Evolutionary conservation across 2,329 filamentous ascomycete genomes (phyloP), one percentile per base, ranked within the genome.

Genomic region (Sporothrix schenckii): DNA sequence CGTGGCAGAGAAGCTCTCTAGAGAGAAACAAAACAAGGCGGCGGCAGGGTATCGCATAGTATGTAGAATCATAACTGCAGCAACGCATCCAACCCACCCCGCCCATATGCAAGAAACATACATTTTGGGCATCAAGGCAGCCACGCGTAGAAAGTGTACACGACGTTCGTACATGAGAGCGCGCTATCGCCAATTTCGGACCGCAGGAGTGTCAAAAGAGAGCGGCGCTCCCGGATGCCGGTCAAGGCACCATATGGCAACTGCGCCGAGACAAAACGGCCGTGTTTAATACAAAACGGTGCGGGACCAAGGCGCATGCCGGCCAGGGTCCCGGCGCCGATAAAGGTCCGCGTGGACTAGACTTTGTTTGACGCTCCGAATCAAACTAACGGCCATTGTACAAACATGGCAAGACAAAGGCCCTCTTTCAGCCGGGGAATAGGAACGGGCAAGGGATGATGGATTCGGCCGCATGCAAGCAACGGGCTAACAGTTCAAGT

Each of bases 71-170:
- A 30, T 63, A 3, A 13, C n/a, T 24, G 58, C 39, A 44, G 39
- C 58, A 58, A 3, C 2, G 16, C 30, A 41, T 39, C 30, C 58
- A n/a, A 2, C 9, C 4, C 58, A 24, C 60, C 16, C 66, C 21
- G 47, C 63, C 41, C 27, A 27, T 39, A 47, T 67, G 65, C 65
- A 54, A 67, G n/a, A 54, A 56, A 27, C 21, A 39, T 39, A 13
- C n/a, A 5, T n/a, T 56, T 67, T 68, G 66, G 66, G 66, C 52
- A 68, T 41, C 39, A 56, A 68, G 66, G 24, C 66, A 67, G 65
- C 50, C 34, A 39, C 19, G 27, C 63, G 34, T 24, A 39, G 19
- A 58, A 9, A 56, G 39, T 24, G 41, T 34, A 68, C 27, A 49
- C 21, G 41, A 44, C 60, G 21, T n/a, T 19, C 3, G 41, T 30